These are phyloP conservation scores for Saraca asoca DNA, from an alignment of 331 rosid species.

Conservation along the genomic window DNA sequence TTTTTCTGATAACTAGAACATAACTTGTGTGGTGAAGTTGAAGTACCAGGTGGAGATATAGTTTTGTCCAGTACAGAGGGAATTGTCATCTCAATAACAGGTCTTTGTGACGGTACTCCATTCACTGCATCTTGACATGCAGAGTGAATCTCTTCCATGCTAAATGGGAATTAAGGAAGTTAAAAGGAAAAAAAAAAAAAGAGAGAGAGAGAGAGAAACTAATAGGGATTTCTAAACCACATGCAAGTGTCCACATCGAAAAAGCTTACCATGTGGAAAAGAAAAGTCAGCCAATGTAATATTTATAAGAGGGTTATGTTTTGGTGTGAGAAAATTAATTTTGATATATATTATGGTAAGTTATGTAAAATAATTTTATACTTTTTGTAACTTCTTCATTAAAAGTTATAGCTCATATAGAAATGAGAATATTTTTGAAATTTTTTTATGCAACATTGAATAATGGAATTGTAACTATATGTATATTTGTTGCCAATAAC, in stretches of 20 bases:
- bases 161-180: constrained; percentile 37
- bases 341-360: no score
- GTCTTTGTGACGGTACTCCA: constrained; percentile 84
- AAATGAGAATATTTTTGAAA: no score
- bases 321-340: no score
- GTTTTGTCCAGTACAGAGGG: constrained; percentile 90
- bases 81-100: constrained; percentile 89
- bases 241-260: constrained; percentile 18
- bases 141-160: constrained; percentile 88
- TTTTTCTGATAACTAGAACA: constrained; percentile 7
- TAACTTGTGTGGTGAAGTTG: constrained; percentile 4
- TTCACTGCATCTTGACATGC: constrained; percentile 83
- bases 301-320: no score
- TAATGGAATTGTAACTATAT: no score
- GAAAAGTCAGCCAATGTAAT: constrained; percentile 1
- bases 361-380: no score
- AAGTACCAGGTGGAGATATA: constrained; percentile 88
- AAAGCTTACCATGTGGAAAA: neutral
- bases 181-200: neutral
- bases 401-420: no score
- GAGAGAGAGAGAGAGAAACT: constrained; percentile 14
- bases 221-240: constrained; percentile 16
- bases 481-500: no score
- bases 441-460: no score
- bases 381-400: no score